phyloP scores from a whole-genome alignment of 371 early-diverging fungal species.

The Mucor mucedo region DNA sequence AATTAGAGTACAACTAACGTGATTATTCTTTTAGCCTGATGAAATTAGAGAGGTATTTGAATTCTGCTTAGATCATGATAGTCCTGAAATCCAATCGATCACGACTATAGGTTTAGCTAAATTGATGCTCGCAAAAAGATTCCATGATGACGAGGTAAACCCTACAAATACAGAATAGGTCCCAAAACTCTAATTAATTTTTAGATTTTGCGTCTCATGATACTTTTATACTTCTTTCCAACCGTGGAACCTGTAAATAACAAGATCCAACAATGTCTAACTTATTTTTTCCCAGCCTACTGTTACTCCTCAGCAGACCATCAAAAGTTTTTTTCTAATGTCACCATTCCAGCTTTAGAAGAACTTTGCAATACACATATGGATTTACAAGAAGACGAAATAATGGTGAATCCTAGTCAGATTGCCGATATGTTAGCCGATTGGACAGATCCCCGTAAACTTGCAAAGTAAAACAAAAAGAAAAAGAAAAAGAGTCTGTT shows the following conservation, averaged over 20 bases:
- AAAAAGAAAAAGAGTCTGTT: constrained; percentile 1
- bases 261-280: constrained; percentile 79
- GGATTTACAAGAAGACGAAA: constrained; percentile 46
- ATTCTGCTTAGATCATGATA: constrained; percentile 54
- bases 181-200: background rate
- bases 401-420: constrained; percentile 56
- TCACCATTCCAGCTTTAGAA: constrained; percentile 41
- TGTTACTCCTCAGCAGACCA: constrained; percentile 73
- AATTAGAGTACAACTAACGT: background rate
- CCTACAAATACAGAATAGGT: background rate
- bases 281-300: constrained; percentile 86
- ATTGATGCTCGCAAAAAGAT: constrained; percentile 63
- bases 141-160: constrained; percentile 58
- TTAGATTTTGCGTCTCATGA: constrained; percentile 70
- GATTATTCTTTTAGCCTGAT: constrained; percentile 29
- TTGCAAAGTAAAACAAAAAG: constrained; percentile 39
- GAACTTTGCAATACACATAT: constrained; percentile 40
- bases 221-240: constrained; percentile 82
- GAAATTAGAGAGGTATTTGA: constrained; percentile 54
- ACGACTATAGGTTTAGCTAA: constrained; percentile 70
- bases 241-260: constrained; percentile 57
- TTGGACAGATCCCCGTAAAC: constrained; percentile 63
- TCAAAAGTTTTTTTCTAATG: constrained; percentile 59
- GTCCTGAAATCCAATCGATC: constrained; percentile 54
- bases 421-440: constrained; percentile 64